Base-by-base conservation (phyloP, 164 flowering plant genomes). In the Dillenia suffruticosa region DNA sequence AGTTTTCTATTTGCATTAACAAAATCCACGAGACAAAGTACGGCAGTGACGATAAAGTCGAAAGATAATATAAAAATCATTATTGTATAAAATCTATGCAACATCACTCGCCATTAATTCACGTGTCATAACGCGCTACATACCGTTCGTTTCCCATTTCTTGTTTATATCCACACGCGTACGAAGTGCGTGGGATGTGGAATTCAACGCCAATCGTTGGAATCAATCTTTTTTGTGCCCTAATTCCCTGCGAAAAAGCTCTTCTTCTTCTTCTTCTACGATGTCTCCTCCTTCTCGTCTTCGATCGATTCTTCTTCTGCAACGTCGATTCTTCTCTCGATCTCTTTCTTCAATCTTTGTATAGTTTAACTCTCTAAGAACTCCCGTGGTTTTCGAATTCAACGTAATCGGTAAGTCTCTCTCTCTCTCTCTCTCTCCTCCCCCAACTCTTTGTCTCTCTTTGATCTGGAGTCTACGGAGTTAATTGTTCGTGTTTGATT, bases 191-290 rank as follows among this genome's bases (percentile, higher is more conserved):
- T 32, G 40, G 40, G 6, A 32, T 4, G 6, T 4, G 7, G 40
- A 6, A 32, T 32, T 32, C 40, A 32, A 32, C 40, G 40, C 40
- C 40, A 32, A 19, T 19, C 1, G 22, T 19, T 19, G 1, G 22
- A 32, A 32, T 16, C 53, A 9, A 16, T 59, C 17, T 12, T 60
- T 54, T 32, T 54, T 56, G 59, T 60, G 63, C 55, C 63, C 63
- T 60, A 60, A 60, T 60, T 54, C 10, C 24, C 43, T 62, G 45
- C 50, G 49, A 51, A 19, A 1, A 19, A 19, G 22, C 22, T 19
- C 44, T 16, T 46, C 47, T 8, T 9, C 48, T 19, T n/a, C 9
- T 19, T 46, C 5, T 9, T 43, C 44, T 14, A 62, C 47, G 65
- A 45, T 54, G 22, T 13, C 47, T 62, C 51, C 51, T 62, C 32